These are phyloP conservation scores for Starmerella tilneyi DNA, from an alignment of 805 yeast genomes.

Conservation along the genomic window DNA sequence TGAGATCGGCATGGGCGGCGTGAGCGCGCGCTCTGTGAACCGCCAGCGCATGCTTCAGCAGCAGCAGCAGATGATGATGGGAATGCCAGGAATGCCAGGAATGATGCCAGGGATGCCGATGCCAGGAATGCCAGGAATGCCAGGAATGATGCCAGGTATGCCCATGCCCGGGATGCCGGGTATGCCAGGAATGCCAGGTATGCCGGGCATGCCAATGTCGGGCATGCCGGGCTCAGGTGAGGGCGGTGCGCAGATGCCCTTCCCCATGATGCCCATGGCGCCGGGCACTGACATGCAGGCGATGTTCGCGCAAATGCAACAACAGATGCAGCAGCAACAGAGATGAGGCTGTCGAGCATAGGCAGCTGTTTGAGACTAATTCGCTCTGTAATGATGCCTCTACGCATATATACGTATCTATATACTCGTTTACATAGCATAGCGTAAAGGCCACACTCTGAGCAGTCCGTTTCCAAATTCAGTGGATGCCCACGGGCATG, in stretches of 20 bases:
- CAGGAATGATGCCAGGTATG: slow-evolving; percentile 17
- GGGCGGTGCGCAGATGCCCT: slow-evolving; percentile 13
- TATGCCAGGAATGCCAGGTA: slow-evolving; percentile 26
- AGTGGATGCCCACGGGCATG: too few species aligned
- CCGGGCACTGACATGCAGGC: slow-evolving; percentile 22
- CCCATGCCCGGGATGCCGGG: slow-evolving; percentile 18
- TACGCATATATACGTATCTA: not conserved
- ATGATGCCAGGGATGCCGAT: slow-evolving; percentile 16
- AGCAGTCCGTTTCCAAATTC: too few species aligned
- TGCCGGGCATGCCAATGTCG: slow-evolving; percentile 22
- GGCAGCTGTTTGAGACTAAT: too few species aligned
- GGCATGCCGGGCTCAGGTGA: slow-evolving; percentile 6
- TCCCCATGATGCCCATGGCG: slow-evolving; percentile 32
- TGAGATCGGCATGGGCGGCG: slow-evolving; percentile 87
- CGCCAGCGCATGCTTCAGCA: slow-evolving; percentile 14
- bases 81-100: slow-evolving; percentile 25
- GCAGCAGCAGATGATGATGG: slow-evolving; percentile 14
- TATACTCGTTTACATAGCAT: not conserved
- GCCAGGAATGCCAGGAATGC: slow-evolving; percentile 21
- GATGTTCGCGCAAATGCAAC: slow-evolving; percentile 24
- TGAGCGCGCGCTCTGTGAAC: slow-evolving; percentile 28
- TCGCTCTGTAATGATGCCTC: too few species aligned
- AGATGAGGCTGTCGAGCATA: too few species aligned
- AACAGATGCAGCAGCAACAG: slow-evolving; percentile 18
- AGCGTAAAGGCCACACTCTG: too few species aligned